Evolutionary conservation across 1,284 basidiomycete species (phyloP).

Genomic region (Leccinum solheimii): DNA sequence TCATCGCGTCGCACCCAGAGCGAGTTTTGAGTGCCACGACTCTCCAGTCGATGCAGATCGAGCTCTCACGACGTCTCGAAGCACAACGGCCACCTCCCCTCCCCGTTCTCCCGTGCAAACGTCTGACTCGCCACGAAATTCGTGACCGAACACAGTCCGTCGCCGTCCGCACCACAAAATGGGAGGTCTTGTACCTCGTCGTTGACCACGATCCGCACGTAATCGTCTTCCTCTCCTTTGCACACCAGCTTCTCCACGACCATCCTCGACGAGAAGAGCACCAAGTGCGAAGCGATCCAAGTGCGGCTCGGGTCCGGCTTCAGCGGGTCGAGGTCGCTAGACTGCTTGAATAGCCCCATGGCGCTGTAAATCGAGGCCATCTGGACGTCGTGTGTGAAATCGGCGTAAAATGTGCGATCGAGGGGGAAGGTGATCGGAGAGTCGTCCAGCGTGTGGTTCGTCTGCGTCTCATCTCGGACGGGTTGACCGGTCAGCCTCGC

Average conservation of each 20-base stretch:
- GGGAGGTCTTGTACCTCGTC: background rate
- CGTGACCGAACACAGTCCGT: background rate
- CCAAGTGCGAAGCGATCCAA: background rate
- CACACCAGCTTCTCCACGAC: background rate
- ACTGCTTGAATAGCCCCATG: constrained; percentile 60
- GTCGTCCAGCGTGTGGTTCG: constrained; percentile 72
- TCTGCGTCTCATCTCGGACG: constrained; percentile 71
- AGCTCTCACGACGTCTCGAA: background rate
- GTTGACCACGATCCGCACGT: background rate
- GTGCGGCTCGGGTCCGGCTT: constrained; percentile 30
- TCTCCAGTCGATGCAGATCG: background rate
- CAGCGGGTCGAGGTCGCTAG: constrained; percentile 44
- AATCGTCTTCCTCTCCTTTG: background rate
- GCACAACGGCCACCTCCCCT: background rate
- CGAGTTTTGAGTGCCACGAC: background rate
- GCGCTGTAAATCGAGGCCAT: constrained; percentile 78
- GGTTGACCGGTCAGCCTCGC: constrained; percentile 68
- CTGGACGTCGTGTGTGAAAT: constrained; percentile 78
- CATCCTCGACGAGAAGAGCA: background rate
- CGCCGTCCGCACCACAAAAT: background rate
- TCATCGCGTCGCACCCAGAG: too few relatives aligned
- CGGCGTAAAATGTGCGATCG: constrained; percentile 38
- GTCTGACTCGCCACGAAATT: background rate
- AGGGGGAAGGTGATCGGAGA: constrained; percentile 72
- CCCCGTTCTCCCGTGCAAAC: background rate